Conservation (phyloP, 352 stramenopile genomes). For the Globisporangium rhizosaccharum region DNA sequence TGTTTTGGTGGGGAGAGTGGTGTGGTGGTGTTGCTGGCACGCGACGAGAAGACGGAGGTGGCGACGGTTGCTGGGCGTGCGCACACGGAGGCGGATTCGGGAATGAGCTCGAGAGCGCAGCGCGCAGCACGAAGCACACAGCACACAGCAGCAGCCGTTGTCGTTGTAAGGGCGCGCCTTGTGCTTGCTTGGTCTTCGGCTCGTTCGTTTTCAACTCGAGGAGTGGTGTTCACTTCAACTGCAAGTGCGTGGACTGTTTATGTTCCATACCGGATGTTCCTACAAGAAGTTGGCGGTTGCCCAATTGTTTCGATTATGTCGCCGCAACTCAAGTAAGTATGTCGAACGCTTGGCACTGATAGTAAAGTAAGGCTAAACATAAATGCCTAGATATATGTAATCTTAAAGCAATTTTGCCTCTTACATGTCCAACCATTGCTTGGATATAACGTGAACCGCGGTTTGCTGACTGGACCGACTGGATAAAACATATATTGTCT, state of each 20-base stretch:
- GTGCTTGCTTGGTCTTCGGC: background rate
- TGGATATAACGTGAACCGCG: too few species aligned
- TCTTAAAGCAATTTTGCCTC: too few species aligned
- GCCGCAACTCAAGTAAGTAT: too few species aligned
- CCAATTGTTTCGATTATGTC: background rate
- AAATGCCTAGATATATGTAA: too few species aligned
- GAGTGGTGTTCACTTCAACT: background rate
- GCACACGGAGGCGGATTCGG: conserved; percentile 8
- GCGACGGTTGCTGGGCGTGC: background rate
- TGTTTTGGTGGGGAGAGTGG: background rate
- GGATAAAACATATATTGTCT: background rate
- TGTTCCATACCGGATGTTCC: too few species aligned
- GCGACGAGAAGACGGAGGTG: background rate
- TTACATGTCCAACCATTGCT: too few species aligned
- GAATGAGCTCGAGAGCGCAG: conserved; percentile 7
- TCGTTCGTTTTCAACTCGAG: background rate
- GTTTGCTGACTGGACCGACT: too few species aligned
- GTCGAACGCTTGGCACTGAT: too few species aligned
- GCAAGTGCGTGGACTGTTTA: background rate
- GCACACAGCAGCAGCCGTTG: background rate
- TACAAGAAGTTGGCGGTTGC: too few species aligned
- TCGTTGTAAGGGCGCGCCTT: background rate
- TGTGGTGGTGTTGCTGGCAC: background rate
- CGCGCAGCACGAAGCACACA: background rate
- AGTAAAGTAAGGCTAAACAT: too few species aligned